A percentile compares a stretch with the other conserved stretches of the same genome.
phyloP scores from a whole-genome alignment of 2,329 filamentous ascomycete species.

The Leptoxyphium fumago region DNA sequence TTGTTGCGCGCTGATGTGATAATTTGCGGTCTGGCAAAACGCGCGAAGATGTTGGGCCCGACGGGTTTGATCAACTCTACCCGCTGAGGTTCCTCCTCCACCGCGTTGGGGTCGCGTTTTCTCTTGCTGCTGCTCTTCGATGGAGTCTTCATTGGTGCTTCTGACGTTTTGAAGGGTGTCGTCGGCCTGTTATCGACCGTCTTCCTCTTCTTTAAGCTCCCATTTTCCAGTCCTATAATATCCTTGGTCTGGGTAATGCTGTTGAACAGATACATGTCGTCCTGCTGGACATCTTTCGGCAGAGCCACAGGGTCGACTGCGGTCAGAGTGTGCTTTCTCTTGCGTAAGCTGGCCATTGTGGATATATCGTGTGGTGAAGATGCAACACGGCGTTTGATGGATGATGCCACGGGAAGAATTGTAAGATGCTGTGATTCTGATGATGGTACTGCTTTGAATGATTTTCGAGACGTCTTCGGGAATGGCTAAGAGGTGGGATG shows the following conservation, averaged over 20 bases:
- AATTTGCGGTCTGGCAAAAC: slow-evolving; percentile 5
- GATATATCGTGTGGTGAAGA: neutral
- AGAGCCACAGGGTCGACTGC: slow-evolving; percentile 2
- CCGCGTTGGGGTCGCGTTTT: slow-evolving; percentile 11
- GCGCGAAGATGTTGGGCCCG: slow-evolving; percentile 4
- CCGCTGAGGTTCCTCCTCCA: slow-evolving; percentile 9
- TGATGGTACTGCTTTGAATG: too few relatives aligned
- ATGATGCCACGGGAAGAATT: too few relatives aligned
- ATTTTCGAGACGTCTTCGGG: too few relatives aligned
- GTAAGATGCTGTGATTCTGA: too few relatives aligned
- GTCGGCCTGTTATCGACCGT: slow-evolving; percentile 6
- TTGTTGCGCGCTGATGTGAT: slow-evolving; percentile 16
- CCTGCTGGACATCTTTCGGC: slow-evolving; percentile 3
- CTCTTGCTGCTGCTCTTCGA: slow-evolving; percentile 7
- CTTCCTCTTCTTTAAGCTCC: slow-evolving; percentile 12
- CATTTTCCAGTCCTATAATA: neutral
- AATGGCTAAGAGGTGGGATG: neutral
- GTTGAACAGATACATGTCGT: slow-evolving; percentile 12
- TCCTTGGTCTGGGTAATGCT: slow-evolving; percentile 8
- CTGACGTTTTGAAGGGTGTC: slow-evolving; percentile 6
- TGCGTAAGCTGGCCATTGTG: slow-evolving; percentile 13
- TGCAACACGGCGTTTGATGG: neutral
- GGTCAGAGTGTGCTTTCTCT: slow-evolving; percentile 13
- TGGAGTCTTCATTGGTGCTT: neutral
- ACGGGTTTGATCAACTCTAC: slow-evolving; percentile 2